phyloP scores from a whole-genome alignment of 192 early-diverging fungal genomes.

The Phycomyces nitens region DNA sequence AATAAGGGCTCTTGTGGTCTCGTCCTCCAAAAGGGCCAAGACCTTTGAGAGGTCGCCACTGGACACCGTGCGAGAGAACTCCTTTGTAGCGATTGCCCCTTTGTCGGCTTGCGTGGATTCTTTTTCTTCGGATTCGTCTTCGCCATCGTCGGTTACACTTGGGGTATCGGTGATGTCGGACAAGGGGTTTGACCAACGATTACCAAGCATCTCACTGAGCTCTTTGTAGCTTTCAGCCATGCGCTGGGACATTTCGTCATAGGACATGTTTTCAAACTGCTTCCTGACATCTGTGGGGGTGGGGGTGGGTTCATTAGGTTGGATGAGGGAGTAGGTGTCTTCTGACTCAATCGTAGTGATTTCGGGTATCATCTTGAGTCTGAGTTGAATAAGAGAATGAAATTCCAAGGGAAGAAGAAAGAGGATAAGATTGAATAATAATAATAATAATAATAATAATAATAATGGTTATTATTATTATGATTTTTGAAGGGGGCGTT shows the following conservation, averaged over 20 bases:
- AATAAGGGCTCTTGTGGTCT: slow-evolving; percentile 45
- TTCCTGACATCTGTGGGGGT: slow-evolving; percentile 9
- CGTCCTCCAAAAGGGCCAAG: slow-evolving; percentile 51
- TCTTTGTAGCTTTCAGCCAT: slow-evolving; percentile 35
- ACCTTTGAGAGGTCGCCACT: slow-evolving; percentile 75
- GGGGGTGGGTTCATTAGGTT: neutral
- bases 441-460: too few relatives aligned
- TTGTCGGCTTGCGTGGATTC: slow-evolving; percentile 33
- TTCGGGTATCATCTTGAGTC: too few relatives aligned
- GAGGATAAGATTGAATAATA: too few relatives aligned
- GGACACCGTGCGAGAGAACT: slow-evolving; percentile 67
- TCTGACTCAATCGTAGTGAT: too few relatives aligned
- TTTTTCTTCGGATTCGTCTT: slow-evolving; percentile 1
- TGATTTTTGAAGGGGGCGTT: too few relatives aligned
- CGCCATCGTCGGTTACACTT: slow-evolving; percentile 5
- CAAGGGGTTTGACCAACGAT: slow-evolving; percentile 8
- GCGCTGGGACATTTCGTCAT: slow-evolving; percentile 30
- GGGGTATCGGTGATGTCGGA: slow-evolving; percentile 5
- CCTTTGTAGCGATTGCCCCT: slow-evolving; percentile 52
- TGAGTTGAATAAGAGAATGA: too few relatives aligned
- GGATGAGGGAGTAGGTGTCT: neutral
- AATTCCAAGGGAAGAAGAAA: too few relatives aligned
- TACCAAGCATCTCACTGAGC: slow-evolving; percentile 18
- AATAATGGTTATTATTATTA: too few relatives aligned
- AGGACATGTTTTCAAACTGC: slow-evolving; percentile 35